These are phyloP conservation scores for Mycena filopes DNA, from an alignment of 768 basidiomycete species.

Conservation along the genomic window DNA sequence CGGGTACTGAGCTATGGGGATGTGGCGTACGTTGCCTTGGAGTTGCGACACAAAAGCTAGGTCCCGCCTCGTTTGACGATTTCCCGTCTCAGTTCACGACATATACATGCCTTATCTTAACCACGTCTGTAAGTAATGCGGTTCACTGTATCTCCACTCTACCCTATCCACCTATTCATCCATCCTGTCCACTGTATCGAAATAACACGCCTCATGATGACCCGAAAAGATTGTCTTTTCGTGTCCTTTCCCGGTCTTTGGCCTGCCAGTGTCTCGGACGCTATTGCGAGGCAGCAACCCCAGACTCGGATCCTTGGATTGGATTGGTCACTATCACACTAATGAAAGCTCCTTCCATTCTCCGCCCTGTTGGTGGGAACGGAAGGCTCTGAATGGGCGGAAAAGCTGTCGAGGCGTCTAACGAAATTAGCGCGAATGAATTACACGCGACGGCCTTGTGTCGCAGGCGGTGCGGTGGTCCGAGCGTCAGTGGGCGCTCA, in stretches of 20 bases:
- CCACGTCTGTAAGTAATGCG: too few relatives aligned
- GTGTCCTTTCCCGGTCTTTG: too few relatives aligned
- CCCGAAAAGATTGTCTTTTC: too few relatives aligned
- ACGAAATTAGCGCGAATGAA: conserved; percentile 1
- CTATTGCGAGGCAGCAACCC: too few relatives aligned
- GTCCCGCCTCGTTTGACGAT: too few relatives aligned
- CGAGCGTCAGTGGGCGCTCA: conserved; percentile 12
- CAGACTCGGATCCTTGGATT: too few relatives aligned
- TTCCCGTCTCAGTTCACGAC: too few relatives aligned
- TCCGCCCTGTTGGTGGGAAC: conserved; percentile 15
- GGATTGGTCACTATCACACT: background rate
- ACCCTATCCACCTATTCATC: too few relatives aligned
- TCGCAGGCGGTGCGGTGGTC: conserved; percentile 6
- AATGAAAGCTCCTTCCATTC: conserved; percentile 16
- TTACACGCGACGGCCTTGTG: conserved; percentile 8
- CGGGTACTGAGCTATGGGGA: conserved; percentile 13
- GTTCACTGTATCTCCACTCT: too few relatives aligned
- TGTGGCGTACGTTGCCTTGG: conserved; percentile 10
- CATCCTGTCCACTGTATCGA: too few relatives aligned
- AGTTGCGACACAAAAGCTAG: background rate
- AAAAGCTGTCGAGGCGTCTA: conserved; percentile 11
- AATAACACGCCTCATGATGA: too few relatives aligned
- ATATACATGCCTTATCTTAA: background rate
- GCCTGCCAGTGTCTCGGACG: too few relatives aligned
- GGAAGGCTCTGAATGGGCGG: background rate